Conservation (phyloP, 805 yeast species). For the Starmera quercuum region DNA sequence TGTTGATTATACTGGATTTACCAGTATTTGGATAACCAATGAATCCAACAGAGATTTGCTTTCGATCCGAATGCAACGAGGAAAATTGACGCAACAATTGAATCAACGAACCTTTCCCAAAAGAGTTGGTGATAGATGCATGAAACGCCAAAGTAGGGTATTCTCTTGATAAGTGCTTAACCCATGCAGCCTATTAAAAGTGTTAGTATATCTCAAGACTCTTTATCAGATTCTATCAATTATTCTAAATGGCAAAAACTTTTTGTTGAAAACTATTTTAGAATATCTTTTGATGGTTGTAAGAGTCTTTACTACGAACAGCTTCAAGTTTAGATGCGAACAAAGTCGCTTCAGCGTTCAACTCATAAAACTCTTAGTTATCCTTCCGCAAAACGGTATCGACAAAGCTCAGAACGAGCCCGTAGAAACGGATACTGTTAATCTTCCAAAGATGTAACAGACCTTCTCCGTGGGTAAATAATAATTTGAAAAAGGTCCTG, state of each 20-base stretch:
- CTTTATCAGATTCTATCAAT: background rate
- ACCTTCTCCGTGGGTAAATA: slow-evolving; percentile 44
- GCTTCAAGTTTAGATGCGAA: slow-evolving; percentile 21
- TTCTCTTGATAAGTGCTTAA: slow-evolving; percentile 82
- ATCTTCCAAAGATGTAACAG: slow-evolving; percentile 99
- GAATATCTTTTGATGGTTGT: slow-evolving; percentile 35
- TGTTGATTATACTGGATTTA: slow-evolving; percentile 90
- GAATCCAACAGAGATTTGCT: slow-evolving; percentile 94
- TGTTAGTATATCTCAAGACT: slow-evolving; percentile 22
- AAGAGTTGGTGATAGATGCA: slow-evolving; percentile 94
- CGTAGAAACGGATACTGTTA: slow-evolving; percentile 50
- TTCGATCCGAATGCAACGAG: slow-evolving; percentile 81
- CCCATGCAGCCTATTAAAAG: slow-evolving; percentile 91
- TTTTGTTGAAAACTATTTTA: slow-evolving; percentile 9
- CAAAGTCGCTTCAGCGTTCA: slow-evolving; percentile 41
- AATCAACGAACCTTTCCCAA: slow-evolving; percentile 94
- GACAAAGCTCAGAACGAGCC: slow-evolving; percentile 40
- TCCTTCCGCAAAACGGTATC: slow-evolving; percentile 23
- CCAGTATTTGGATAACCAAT: slow-evolving; percentile 99
- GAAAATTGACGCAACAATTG: slow-evolving; percentile 92
- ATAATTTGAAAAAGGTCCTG: slow-evolving; percentile 50
- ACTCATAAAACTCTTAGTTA: slow-evolving; percentile 54
- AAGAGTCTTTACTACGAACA: slow-evolving; percentile 87
- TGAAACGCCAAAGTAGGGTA: slow-evolving; percentile 96
- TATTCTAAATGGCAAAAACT: background rate